Conservation (phyloP, 208 protist species). For the Leishmania tropica region DNA sequence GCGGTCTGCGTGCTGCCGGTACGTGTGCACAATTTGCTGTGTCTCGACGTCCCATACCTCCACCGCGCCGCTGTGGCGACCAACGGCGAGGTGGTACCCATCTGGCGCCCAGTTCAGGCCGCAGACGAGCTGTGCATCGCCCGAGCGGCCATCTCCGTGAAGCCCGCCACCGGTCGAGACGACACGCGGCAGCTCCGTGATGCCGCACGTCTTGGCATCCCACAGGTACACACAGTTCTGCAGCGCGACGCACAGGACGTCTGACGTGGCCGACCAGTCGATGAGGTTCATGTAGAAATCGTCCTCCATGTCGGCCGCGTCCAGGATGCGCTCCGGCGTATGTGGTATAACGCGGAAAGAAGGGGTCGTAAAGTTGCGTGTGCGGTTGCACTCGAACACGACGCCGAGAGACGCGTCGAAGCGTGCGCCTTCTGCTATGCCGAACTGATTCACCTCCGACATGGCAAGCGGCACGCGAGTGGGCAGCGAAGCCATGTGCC, state of each 20-base stretch:
- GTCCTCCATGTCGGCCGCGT: slow-evolving; percentile 98
- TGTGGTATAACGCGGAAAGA: slow-evolving; percentile 92
- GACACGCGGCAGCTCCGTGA: slow-evolving; percentile 86
- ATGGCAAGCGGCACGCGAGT: slow-evolving; percentile 8
- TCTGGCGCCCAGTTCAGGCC: slow-evolving; percentile 94
- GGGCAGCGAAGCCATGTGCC: not conserved
- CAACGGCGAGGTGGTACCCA: slow-evolving; percentile 87
- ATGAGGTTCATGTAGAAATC: slow-evolving; percentile 99
- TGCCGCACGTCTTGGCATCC: slow-evolving; percentile 94
- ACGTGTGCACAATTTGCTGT: slow-evolving; percentile 70
- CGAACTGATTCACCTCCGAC: slow-evolving; percentile 19
- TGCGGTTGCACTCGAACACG: slow-evolving; percentile 83
- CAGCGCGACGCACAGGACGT: slow-evolving; percentile 97
- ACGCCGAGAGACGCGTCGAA: slow-evolving; percentile 77
- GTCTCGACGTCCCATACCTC: slow-evolving; percentile 93
- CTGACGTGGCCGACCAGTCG: slow-evolving; percentile 93
- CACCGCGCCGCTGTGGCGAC: slow-evolving; percentile 85
- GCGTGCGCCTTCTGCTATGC: slow-evolving; percentile 45
- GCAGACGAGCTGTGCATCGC: slow-evolving; percentile 61
- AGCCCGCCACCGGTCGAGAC: slow-evolving; percentile 32
- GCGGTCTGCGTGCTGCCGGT: slow-evolving; percentile 84
- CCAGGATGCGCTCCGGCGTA: slow-evolving; percentile 96
- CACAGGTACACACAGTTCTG: slow-evolving; percentile 97
- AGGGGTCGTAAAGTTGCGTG: slow-evolving; percentile 76
- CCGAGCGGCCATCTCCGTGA: not conserved